These are phyloP conservation scores for Sporothrix variecibatus DNA, from an alignment of 2,329 filamentous ascomycete species.

Conservation along the genomic window DNA sequence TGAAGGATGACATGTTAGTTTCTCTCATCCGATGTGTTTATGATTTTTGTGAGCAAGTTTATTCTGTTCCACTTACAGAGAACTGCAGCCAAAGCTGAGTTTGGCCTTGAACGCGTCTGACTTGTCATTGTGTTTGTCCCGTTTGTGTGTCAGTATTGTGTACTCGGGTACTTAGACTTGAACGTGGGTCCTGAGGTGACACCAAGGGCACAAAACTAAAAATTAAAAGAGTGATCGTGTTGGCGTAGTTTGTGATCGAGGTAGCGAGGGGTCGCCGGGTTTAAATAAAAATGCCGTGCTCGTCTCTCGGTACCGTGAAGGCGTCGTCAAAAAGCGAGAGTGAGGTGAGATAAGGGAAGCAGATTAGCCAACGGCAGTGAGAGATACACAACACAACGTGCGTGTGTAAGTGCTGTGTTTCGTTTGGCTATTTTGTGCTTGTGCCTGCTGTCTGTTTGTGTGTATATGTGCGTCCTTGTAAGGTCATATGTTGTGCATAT, in stretches of 20 bases:
- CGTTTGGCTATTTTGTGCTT: not conserved
- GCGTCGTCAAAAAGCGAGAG: not conserved
- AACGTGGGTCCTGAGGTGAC: not conserved
- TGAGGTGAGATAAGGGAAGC: not conserved
- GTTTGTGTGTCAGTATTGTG: not conserved
- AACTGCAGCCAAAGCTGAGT: conserved; percentile 2
- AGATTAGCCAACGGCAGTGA: not conserved
- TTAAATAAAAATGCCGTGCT: conserved; percentile 5
- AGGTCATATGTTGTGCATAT: conserved; percentile 10
- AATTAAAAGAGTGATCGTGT: not conserved
- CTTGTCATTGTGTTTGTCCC: conserved; percentile 12
- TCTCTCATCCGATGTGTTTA: not conserved
- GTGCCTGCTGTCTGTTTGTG: not conserved
- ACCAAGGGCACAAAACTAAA: not conserved
- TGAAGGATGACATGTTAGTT: conserved; percentile 7
- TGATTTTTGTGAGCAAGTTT: not conserved
- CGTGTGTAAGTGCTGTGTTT: conserved; percentile 4
- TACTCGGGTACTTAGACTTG: not conserved
- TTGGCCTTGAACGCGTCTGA: not conserved
- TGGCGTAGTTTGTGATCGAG: not conserved
- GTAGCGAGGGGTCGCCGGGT: not conserved
- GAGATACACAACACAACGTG: not conserved
- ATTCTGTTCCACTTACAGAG: conserved; percentile 14
- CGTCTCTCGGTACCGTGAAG: not conserved
- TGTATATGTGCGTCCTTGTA: conserved; percentile 14